Percentiles rank a stretch among this genome's conserved stretches.
These are phyloP conservation scores for Trichophyton verrucosum DNA, from an alignment of 2,329 filamentous ascomycete species.

Conservation along the genomic window DNA sequence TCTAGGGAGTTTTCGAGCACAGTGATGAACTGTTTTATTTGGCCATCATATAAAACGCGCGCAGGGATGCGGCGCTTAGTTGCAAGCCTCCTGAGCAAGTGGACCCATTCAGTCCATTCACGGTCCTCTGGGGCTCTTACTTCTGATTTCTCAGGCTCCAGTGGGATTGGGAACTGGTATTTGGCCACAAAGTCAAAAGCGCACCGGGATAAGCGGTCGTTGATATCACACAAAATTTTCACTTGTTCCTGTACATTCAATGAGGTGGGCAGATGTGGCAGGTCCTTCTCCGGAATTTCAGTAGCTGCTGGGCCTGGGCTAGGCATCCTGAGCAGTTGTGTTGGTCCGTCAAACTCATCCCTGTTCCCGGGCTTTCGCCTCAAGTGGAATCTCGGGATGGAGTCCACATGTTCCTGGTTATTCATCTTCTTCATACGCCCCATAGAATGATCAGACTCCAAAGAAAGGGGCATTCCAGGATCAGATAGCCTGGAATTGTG, in stretches of 20 bases:
- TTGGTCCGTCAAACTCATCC: constrained; percentile 80
- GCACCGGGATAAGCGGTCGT: constrained; percentile 72
- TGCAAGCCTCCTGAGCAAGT: constrained; percentile 70
- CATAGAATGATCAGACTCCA: constrained; percentile 27
- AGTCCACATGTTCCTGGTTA: constrained; percentile 22
- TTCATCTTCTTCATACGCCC: constrained; percentile 25
- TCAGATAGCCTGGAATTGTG: constrained; percentile 24
- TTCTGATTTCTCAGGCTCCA: constrained; percentile 70
- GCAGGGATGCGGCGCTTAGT: constrained; percentile 78
- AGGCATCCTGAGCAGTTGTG: constrained; percentile 66
- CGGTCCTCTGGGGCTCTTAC: constrained; percentile 62
- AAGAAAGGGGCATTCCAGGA: constrained; percentile 19
- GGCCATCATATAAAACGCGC: constrained; percentile 71
- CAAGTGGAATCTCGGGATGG: constrained; percentile 26
- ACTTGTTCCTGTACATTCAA: constrained; percentile 76
- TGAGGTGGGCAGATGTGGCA: constrained; percentile 71
- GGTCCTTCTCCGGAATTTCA: constrained; percentile 64
- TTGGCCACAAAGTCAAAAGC: constrained; percentile 85
- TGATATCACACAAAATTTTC: constrained; percentile 64
- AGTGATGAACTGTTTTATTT: constrained; percentile 84
- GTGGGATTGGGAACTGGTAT: constrained; percentile 78
- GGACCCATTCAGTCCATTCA: constrained; percentile 89
- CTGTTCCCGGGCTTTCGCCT: constrained; percentile 62
- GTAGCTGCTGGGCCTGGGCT: constrained; percentile 56
- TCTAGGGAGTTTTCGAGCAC: constrained; percentile 79